Base-by-base conservation (phyloP, 805 yeast genomes). In the Cyberlindnera maclurae region DNA sequence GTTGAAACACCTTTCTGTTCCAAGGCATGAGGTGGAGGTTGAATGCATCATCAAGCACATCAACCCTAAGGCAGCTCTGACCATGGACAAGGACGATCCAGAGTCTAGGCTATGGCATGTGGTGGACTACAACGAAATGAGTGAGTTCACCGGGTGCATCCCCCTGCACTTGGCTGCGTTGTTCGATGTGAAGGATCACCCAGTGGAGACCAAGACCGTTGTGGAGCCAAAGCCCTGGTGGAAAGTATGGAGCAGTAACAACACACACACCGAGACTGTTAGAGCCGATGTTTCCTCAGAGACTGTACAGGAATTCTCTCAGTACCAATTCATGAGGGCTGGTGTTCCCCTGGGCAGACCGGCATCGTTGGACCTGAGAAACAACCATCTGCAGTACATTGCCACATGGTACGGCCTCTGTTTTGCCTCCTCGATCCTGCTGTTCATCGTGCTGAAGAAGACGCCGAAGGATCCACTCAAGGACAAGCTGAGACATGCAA, bases 401-500 rank as follows among this genome's bases (percentile, higher is more conserved):
- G 77, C 87, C 15, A 93, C 98, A 0, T 93, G 98, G 98, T 90
- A 85, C 58, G 95, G 96, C 0, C 71, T 90, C 31, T 77, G 88
- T 2, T 51, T 83, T 30, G 73, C 85, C 29, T 82, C 95, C 28
- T 51, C 88, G 1, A 75, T 82, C 26, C 73, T 87, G 61, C 68
- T 93, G 26, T 48, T 70, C 20, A 55, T 73, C 24, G 73, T 79
- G 15, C 48, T 79, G 41, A 67, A 62, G 44, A 75, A 73, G 53
- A 56, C 49, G 37, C 51, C 57, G 26, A 54, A 59, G 29, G 67
- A 64, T 43, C 70, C 73, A 22, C 46, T 60, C 33, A 55, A 59
- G 15, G 77, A 72, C 20, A 76, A 74, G 46, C 40, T 74, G 47
- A 67, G 54, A 44, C 79, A 74, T 48, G 76, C 79, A 1, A 58